Evolutionary conservation across 2,329 filamentous ascomycete species (phyloP), one percentile per base, ranked within the genome.

Genomic region (Pseudodiploospora longispora): DNA sequence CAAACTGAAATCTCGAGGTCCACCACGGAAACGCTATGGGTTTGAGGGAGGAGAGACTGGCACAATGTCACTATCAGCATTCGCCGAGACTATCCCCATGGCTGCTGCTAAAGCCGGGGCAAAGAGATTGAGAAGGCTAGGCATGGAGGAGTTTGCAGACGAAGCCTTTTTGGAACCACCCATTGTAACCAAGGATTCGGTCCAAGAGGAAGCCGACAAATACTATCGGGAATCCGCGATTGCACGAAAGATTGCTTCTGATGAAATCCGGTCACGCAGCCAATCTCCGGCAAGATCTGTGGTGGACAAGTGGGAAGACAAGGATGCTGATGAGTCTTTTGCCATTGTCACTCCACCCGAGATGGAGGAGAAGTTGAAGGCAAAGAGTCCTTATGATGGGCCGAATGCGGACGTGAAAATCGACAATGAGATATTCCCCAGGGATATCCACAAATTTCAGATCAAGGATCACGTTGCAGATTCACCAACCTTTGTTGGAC

Each of bases 331-430:
- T 6, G 56, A 59, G 31, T 43, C 63, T n/a, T 55, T 69, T 38
- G 66, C 67, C 40, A 76, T 82, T 45, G 69, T 76, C 42, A 75
- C 76, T 2, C 76, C 78, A 8, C 76, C 76, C 19, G 69, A 70
- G 46, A 71, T 72, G 65, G 66, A 71, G 28, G 61, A 60, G 2
- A 53, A 60, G 8, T 32, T 47, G 9, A 42, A 49, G 4, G 67
- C 68, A 35, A 73, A 72, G 59, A 71, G 68, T 43, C 70, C 61
- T 6, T 83, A 75, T 45, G 75, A 74, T 49, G 74, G 62, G 6
- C 80, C 80, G 2, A 69, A 83, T 54, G 80, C 80, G n/a, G 80
- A 83, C 57, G 78, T 83, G 42, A 68, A 65, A 41, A 74, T 82
- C 47, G 79, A 83, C 55, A 74, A 80, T 52, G 62, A 75, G 47